Percentiles rank a stretch among this genome's conserved stretches.
phyloP scores from a whole-genome alignment of 805 yeast genomes.

The Kockiozyma suomiensis region DNA sequence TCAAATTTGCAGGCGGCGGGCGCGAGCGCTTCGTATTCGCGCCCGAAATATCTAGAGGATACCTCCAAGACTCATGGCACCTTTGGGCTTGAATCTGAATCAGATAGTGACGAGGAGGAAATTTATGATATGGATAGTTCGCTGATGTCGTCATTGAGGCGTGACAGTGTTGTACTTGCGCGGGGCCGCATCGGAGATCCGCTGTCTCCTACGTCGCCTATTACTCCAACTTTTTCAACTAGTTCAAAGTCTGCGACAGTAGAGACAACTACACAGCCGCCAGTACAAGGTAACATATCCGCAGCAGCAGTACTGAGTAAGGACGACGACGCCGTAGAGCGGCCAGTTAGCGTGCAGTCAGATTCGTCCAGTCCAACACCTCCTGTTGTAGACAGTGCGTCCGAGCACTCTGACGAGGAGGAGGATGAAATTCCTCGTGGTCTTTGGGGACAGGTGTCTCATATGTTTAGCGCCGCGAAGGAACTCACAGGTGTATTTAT shows the following conservation, averaged over 20 bases:
- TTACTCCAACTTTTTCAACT: conserved; percentile 1
- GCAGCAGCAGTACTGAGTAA: too few relatives aligned
- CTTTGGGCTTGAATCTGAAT: conserved; percentile 1
- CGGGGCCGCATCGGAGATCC: conserved; percentile 29
- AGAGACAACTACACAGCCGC: too few relatives aligned
- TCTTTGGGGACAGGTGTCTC: conserved; percentile 19
- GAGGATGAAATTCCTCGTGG: conserved; percentile 11
- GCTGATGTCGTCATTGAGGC: conserved; percentile 20
- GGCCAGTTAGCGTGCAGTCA: conserved; percentile 2
- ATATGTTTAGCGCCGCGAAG: conserved; percentile 21
- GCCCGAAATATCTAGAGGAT: conserved; percentile 13
- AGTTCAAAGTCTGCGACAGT: not conserved
- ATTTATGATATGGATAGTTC: conserved; percentile 29
- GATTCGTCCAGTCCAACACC: conserved; percentile 5
- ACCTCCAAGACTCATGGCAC: not conserved
- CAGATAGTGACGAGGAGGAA: conserved; percentile 25
- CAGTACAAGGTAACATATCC: too few relatives aligned
- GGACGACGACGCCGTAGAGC: not conserved
- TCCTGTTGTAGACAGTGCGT: conserved; percentile 9
- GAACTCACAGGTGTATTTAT: conserved; percentile 20
- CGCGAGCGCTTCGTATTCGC: not conserved
- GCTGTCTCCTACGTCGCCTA: conserved; percentile 10
- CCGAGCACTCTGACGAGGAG: conserved; percentile 11
- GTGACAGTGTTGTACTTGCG: conserved; percentile 31
- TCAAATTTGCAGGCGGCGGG: conserved; percentile 10